Percentiles rank a stretch among this genome's conserved stretches.
These are phyloP conservation scores for Phaffia rhodozyma DNA, from an alignment of 1,284 basidiomycete genomes.

Conservation along the genomic window DNA sequence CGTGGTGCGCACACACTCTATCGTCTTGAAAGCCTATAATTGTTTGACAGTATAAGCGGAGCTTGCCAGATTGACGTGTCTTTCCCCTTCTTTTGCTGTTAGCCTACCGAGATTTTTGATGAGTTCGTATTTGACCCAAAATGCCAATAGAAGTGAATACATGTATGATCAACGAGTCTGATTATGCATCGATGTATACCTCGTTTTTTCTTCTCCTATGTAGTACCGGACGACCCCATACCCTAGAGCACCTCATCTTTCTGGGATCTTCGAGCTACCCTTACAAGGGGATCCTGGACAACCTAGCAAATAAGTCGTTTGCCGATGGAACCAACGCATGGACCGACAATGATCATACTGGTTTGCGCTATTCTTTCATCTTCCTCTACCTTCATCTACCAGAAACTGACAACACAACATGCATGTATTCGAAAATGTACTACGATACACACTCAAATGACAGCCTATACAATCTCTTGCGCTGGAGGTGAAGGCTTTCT, in stretches of 20 bases:
- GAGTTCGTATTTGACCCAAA: constrained; percentile 26
- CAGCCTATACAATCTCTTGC: constrained; percentile 93
- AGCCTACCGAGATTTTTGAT: constrained; percentile 62
- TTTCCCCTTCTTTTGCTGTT: neutral
- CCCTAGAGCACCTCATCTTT: constrained; percentile 50
- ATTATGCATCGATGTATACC: neutral
- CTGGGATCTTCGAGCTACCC: constrained; percentile 91
- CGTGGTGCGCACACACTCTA: neutral
- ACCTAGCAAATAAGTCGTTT: constrained; percentile 92
- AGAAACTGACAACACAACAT: constrained; percentile 6
- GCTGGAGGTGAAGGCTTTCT: constrained; percentile 94
- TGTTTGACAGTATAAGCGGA: constrained; percentile 59
- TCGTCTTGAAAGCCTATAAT: constrained; percentile 21
- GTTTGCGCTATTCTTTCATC: neutral
- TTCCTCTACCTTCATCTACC: constrained; percentile 40
- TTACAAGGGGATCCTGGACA: constrained; percentile 93
- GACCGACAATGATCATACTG: constrained; percentile 41
- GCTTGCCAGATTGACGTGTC: neutral
- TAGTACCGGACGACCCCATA: neutral
- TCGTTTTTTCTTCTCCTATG: neutral
- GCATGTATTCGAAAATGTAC: constrained; percentile 30
- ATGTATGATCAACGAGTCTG: no score
- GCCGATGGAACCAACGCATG: constrained; percentile 73
- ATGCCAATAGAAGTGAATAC: no score
- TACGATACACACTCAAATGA: constrained; percentile 67